Evolutionary conservation across 2,329 filamentous ascomycete species (phyloP), one percentile per base, ranked within the genome.

Genomic region (Claviceps pazoutovae): DNA sequence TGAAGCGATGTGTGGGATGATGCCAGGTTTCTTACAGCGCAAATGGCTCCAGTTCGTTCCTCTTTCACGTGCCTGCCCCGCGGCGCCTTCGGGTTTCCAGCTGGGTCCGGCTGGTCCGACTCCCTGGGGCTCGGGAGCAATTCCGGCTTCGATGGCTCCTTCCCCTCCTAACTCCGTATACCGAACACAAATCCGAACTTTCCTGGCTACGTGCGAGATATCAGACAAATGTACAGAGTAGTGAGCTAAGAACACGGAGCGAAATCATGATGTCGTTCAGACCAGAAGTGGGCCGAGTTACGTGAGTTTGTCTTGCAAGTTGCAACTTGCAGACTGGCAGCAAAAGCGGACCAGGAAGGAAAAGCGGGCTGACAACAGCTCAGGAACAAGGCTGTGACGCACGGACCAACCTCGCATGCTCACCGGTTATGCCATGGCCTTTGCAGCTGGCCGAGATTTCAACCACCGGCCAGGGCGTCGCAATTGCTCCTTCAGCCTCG

Each of bases 381-480:
- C 30, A 34, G 30, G 30, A 34, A 50, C 26, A 49, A 50, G 51
- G 46, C 37, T 39, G 45, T 19, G 46, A 37, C 43, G 56, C 56
- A 56, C 56, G 47, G 56, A 51, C 56, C 56, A 56, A 34, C 19
- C 36, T 16, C 34, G 9, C 50, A 37, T 36, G 44, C 38, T 39
- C 46, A 49, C 2, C 26, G 42, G 7, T 19, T 5, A n/a, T 23
- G 3, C 4, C 23, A 7, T 21, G 7, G 8, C 26, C 36, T 23
- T 48, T n/a, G 49, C n/a, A 47, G 45, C 45, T 51, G 52, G 52
- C 46, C 49, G 51, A 55, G 50, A 54, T 54, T 54, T 56, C 53
- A 53, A 54, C 51, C 46, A 50, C 48, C 30, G 34, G 17, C 50
- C n/a, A 19, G 37, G 46, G 38, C 30, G 42, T 39, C 49, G 39